Conservation (phyloP, 2,329 filamentous ascomycete species). For the Fusarium mexicanum region DNA sequence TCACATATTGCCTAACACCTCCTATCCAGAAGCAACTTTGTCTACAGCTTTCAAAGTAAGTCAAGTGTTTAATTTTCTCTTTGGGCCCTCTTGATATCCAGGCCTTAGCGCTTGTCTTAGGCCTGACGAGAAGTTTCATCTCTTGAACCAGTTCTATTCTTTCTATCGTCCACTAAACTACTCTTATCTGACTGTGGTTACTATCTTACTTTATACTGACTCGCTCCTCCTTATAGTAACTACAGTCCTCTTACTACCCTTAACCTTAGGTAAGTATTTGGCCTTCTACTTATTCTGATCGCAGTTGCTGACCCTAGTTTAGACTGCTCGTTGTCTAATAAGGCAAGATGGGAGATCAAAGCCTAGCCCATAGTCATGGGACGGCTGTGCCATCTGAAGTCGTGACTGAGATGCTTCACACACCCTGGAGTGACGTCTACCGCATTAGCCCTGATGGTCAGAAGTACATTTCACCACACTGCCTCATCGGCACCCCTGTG, state of each 20-base stretch:
- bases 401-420: constrained; percentile 16
- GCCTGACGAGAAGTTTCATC: background rate
- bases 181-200: background rate
- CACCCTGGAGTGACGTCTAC: constrained; percentile 30
- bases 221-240: background rate
- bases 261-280: background rate
- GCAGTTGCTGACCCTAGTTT: background rate
- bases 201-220: background rate
- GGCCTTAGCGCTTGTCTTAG: background rate
- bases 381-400: background rate
- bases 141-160: background rate
- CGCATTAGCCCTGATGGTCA: constrained; percentile 33
- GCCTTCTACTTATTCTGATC: background rate
- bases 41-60: background rate
- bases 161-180: background rate
- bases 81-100: no score
- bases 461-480: constrained; percentile 38
- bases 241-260: background rate
- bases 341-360: background rate
- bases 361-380: background rate
- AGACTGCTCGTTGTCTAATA: background rate
- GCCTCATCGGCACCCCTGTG: constrained; percentile 43
- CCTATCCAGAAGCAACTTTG: background rate
- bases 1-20: background rate
- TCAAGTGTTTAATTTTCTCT: no score